phyloP scores from a whole-genome alignment of 2,329 filamentous ascomycete species.

The Pseudonectria buxi region DNA sequence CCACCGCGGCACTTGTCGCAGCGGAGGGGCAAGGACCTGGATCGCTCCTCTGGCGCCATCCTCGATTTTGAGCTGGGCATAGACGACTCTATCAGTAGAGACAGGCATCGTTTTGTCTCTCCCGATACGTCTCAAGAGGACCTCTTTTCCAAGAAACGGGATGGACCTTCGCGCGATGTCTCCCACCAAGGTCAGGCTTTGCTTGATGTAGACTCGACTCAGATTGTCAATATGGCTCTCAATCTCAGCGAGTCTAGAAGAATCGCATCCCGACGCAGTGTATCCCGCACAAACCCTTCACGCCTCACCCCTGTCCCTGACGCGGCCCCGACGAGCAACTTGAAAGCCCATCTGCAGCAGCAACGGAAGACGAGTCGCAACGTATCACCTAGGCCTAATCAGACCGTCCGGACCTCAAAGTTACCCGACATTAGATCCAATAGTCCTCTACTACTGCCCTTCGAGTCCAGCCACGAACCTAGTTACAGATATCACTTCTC shows the following conservation, averaged over 20 bases:
- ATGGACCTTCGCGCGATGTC: slow-evolving; percentile 6
- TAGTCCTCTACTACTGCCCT: slow-evolving; percentile 41
- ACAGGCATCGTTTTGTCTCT: slow-evolving; percentile 17
- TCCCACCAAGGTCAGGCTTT: slow-evolving; percentile 16
- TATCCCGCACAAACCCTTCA: slow-evolving; percentile 44
- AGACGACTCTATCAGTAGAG: slow-evolving; percentile 8
- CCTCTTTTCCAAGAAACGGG: slow-evolving; percentile 15
- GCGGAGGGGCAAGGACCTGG: slow-evolving; percentile 14
- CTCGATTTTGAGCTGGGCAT: slow-evolving; percentile 16
- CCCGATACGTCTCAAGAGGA: slow-evolving; percentile 23
- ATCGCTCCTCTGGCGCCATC: slow-evolving; percentile 8
- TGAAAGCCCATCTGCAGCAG: slow-evolving; percentile 65
- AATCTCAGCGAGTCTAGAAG: slow-evolving; percentile 77
- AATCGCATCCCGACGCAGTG: slow-evolving; percentile 53
- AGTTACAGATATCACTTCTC: slow-evolving; percentile 63
- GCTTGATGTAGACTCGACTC: slow-evolving; percentile 69
- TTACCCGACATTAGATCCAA: slow-evolving; percentile 33
- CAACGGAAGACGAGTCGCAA: slow-evolving; percentile 58
- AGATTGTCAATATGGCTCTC: slow-evolving; percentile 89
- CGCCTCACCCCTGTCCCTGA: slow-evolving; percentile 47
- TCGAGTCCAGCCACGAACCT: slow-evolving; percentile 37
- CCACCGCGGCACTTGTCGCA: slow-evolving; percentile 17
- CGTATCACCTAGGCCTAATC: slow-evolving; percentile 51
- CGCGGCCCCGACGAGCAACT: slow-evolving; percentile 47
- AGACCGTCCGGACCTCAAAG: slow-evolving; percentile 33